Evolutionary conservation across 768 basidiomycete species (phyloP), one percentile per base, ranked within the genome.

Genomic region (Serendipita sp.): DNA sequence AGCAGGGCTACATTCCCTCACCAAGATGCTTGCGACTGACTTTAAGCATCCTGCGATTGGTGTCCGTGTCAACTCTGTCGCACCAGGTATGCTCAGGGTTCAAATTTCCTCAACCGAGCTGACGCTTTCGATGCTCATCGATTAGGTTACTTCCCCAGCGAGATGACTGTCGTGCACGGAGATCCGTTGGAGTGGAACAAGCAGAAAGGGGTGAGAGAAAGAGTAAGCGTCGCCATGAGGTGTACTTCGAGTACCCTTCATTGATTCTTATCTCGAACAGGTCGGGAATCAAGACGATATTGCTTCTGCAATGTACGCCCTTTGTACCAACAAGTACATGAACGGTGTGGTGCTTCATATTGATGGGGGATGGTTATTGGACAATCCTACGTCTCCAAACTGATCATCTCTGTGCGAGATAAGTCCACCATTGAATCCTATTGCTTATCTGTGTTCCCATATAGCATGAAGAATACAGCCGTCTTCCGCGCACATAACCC

Each of bases 361-460:
- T n/a, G 55, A 60, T 60, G 55, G 55, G 34, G 55, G 55, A n/a
- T 60, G 55, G 55, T 34, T 60, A 37, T 36, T 60, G 16, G 55
- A 60, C 34, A 60, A 60, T 18, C 55, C 55, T 8, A 10, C 16
- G 27, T 60, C 36, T n/a, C 27, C 10, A 60, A 33, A 60, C 2
- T 37, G 40, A 40, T 13, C 40, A 40, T 40, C 40, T 40, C 40
- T 5, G 40, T 40, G 40, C 40, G 13, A 40, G 40, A 40, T 40
- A 13, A 40, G 40, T 40, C 40, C 40, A 40, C 13, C 40, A 40
- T 13, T 40, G 40, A 40, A 13, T 13, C 40, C 40, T 2, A 40
- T 40, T 5, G 5, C 5, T 40, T 5, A 6, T 6, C 40, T 5
- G 40, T 40, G 40, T 6, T 13, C 5, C 5, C 6, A 40, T 40